These are phyloP conservation scores for Pichia sp. DNA, from an alignment of 1,139 yeast genomes.

Conservation along the genomic window DNA sequence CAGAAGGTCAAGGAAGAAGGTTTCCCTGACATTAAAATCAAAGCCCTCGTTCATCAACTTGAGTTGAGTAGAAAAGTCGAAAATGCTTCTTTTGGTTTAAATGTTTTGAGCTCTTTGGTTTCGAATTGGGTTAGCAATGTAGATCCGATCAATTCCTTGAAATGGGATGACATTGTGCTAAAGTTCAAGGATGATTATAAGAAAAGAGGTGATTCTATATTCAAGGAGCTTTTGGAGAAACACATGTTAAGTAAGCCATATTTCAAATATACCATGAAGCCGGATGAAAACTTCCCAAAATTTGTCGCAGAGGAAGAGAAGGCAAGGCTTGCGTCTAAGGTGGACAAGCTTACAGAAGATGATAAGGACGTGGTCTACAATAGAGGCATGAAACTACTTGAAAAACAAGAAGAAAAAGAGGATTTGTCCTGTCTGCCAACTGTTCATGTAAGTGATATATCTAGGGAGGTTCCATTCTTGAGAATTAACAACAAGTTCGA, in stretches of 20 bases:
- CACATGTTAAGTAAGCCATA: conserved; percentile 50
- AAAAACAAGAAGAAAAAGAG: conserved; percentile 63
- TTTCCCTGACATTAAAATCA: conserved; percentile 60
- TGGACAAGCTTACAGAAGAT: conserved; percentile 43
- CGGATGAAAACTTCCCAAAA: conserved; percentile 52
- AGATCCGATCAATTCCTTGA: conserved; percentile 63
- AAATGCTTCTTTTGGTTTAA: conserved; percentile 86
- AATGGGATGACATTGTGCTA: conserved; percentile 57
- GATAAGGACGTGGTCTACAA: conserved; percentile 58
- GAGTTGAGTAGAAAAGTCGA: conserved; percentile 83
- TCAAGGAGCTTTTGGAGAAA: conserved; percentile 52
- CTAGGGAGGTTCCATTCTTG: conserved; percentile 48
- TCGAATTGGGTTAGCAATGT: conserved; percentile 82
- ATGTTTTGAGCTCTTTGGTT: conserved; percentile 63
- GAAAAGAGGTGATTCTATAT: conserved; percentile 51
- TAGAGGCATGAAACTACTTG: conserved; percentile 56
- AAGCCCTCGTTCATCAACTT: conserved; percentile 83
- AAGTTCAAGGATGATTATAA: conserved; percentile 59
- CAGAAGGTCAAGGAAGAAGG: conserved; percentile 43
- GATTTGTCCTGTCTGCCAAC: conserved; percentile 81
- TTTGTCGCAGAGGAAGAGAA: conserved; percentile 53
- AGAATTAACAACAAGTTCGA: conserved; percentile 33
- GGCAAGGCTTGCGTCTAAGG: conserved; percentile 43
- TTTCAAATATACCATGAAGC: conserved; percentile 74
- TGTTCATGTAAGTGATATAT: conserved; percentile 65